Evolutionary conservation across 2,329 filamentous ascomycete species (phyloP), one percentile per base, ranked within the genome.

Genomic region (Didymella exigua): DNA sequence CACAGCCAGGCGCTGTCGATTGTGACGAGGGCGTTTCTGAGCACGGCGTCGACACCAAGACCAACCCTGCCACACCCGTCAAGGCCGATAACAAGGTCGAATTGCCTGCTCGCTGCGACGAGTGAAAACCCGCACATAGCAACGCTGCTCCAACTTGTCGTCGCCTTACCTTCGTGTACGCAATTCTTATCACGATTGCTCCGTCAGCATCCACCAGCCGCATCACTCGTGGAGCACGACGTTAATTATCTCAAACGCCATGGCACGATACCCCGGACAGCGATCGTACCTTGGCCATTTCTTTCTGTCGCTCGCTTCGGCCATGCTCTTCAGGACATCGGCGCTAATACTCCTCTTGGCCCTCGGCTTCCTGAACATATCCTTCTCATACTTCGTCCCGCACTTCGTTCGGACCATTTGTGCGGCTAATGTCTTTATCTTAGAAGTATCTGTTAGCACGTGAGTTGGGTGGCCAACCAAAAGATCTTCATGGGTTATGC

Each of bases 61-160:
- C 70, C 16, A 70, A 62, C 40, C 72, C 72, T n/a, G 62, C 68
- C 13, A 74, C 71, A 27, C 71, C 72, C 9, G 60, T 72, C 60
- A 74, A 74, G 55, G 51, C 59, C 8, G 68, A 67, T 10, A 65
- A 65, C 26, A 56, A 56, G 42, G 54, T 63, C 31, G 52, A 56
- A 37, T 71, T 69, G 11, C 69, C 71, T 24, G 63, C 54, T 54
- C 63, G 56, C 16, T 60, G 62, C 23, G 70, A 70, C 16, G 71
- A 75, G 29, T 75, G 59, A 63, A 37, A 16, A 14, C 36, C 41
- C 24, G 19, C 16, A 18, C 37, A 24, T 47, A 37, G 31, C 44
- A 31, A 23, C 33, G 29, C 47, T 41, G 42, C 48, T 57, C 30
- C 14, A 16, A 44, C 21, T 38, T 53, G 54, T 60, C 50, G 50